A percentile compares a stretch with the other conserved stretches of the same genome.
These are phyloP conservation scores for Cyberlindnera petersonii DNA, from an alignment of 805 yeast species.

Conservation along the genomic window DNA sequence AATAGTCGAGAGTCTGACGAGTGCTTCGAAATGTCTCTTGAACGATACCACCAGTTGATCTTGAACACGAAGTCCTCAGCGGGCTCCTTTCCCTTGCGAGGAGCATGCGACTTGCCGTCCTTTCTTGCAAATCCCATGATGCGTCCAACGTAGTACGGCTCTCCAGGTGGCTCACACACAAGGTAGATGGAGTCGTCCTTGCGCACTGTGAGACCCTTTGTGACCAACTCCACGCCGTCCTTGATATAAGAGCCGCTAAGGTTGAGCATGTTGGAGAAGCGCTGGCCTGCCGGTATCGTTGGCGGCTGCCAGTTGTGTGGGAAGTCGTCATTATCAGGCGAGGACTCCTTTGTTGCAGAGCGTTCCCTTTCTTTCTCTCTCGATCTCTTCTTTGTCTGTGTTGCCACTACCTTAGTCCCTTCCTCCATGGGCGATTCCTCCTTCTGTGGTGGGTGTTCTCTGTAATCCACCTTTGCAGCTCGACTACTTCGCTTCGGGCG, in stretches of 20 bases:
- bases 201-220: constrained; percentile 23
- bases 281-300: constrained; percentile 4
- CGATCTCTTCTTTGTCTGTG: constrained; percentile 10
- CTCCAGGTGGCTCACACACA: constrained; percentile 91
- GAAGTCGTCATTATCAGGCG: constrained; percentile 16
- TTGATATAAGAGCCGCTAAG: constrained; percentile 36
- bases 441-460: constrained; percentile 6
- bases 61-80: constrained; percentile 56
- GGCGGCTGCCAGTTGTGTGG: constrained; percentile 27
- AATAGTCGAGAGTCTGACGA: constrained; percentile 69
- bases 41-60: constrained; percentile 90
- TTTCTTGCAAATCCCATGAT: constrained; percentile 65
- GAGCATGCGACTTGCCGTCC: constrained; percentile 24
- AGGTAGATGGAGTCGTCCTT: constrained; percentile 65
- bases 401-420: constrained; percentile 1
- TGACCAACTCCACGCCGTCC: constrained; percentile 18
- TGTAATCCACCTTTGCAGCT: constrained; percentile 26
- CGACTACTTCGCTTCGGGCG: constrained; percentile 20
- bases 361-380: too few relatives aligned
- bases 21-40: constrained; percentile 72
- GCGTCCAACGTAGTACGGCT: constrained; percentile 86
- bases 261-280: constrained; percentile 36
- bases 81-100: constrained; percentile 32
- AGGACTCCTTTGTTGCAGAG: constrained; percentile 10
- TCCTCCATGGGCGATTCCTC: constrained; percentile 3